Percentiles rank a stretch among this genome's conserved stretches.
Conservation (phyloP, 805 yeast species). For the Danielozyma ontarioensis region DNA sequence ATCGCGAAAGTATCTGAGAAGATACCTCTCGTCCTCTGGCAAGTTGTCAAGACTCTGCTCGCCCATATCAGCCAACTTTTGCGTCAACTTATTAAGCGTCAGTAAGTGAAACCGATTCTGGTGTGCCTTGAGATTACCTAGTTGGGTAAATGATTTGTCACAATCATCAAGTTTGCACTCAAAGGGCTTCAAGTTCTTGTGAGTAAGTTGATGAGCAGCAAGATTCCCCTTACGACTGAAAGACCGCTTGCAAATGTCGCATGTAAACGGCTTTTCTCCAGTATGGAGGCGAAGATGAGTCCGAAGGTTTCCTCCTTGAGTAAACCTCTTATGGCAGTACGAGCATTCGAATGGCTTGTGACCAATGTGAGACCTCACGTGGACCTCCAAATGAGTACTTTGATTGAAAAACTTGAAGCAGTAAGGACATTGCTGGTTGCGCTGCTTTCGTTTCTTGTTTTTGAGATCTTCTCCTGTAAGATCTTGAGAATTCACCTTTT, state of each 20-base stretch:
- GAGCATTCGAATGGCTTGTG: slow-evolving; percentile 77
- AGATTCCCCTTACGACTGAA: slow-evolving; percentile 90
- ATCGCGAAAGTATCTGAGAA: slow-evolving; percentile 72
- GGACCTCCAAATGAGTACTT: slow-evolving; percentile 88
- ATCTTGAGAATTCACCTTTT: slow-evolving; percentile 18
- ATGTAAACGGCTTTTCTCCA: slow-evolving; percentile 85
- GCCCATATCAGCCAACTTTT: slow-evolving; percentile 54
- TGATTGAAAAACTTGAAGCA: slow-evolving; percentile 82
- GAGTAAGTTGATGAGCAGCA: slow-evolving; percentile 83
- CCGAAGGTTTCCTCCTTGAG: slow-evolving; percentile 86
- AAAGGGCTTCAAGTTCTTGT: slow-evolving; percentile 72
- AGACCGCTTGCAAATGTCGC: slow-evolving; percentile 68
- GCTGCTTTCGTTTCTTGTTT: slow-evolving; percentile 24
- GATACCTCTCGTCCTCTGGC: slow-evolving; percentile 60
- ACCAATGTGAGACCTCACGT: slow-evolving; percentile 82
- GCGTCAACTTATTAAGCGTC: slow-evolving; percentile 64
- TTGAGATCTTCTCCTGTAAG: slow-evolving; percentile 20
- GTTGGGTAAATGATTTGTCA: slow-evolving; percentile 80
- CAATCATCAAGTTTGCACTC: slow-evolving; percentile 78
- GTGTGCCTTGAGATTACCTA: slow-evolving; percentile 91
- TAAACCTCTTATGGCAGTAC: slow-evolving; percentile 74
- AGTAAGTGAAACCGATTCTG: slow-evolving; percentile 83
- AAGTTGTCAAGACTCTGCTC: slow-evolving; percentile 43
- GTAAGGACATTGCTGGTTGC: slow-evolving; percentile 66
- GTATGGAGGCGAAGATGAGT: slow-evolving; percentile 86